A percentile compares a stretch with the other conserved stretches of the same genome.
phyloP scores from a whole-genome alignment of 1,139 yeast species.

The Debaryomyces psychrophilus region DNA sequence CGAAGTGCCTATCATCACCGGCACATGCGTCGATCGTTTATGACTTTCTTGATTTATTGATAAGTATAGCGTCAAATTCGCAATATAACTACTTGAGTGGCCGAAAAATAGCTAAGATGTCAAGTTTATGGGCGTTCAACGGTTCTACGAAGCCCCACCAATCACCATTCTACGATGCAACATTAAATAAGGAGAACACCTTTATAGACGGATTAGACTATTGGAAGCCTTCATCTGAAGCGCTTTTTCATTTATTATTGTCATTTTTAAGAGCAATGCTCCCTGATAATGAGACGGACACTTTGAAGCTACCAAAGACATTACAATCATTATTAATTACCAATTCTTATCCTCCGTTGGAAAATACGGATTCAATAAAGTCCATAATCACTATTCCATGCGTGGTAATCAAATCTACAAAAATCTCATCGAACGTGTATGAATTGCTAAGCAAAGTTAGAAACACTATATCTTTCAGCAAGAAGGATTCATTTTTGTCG shows the following conservation, averaged over 20 bases:
- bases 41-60: conserved; percentile 80
- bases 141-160: conserved; percentile 18
- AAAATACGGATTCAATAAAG: conserved; percentile 40
- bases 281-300: conserved; percentile 61
- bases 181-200: conserved; percentile 37
- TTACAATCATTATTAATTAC: conserved; percentile 64
- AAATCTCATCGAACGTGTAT: conserved; percentile 53
- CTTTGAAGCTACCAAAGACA: conserved; percentile 63
- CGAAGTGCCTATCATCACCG: conserved; percentile 78
- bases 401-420: conserved; percentile 67
- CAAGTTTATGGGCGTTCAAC: conserved; percentile 89
- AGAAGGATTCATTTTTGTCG: conserved; percentile 68
- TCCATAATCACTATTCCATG: conserved; percentile 53
- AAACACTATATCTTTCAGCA: conserved; percentile 68
- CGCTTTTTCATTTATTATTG: conserved; percentile 76
- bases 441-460: conserved; percentile 58
- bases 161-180: conserved; percentile 48
- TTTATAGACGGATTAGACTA: conserved; percentile 74
- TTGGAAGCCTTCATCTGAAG: conserved; percentile 85
- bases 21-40: conserved; percentile 89
- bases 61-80: conserved; percentile 81
- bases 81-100: conserved; percentile 80
- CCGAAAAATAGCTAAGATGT: conserved; percentile 76
- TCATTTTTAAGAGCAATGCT: conserved; percentile 82
- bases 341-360: conserved; percentile 65